A percentile compares a stretch with the other conserved stretches of the same genome.
Conservation (phyloP, 1,139 yeast species). For the Casaregolazyma suthepensis region DNA sequence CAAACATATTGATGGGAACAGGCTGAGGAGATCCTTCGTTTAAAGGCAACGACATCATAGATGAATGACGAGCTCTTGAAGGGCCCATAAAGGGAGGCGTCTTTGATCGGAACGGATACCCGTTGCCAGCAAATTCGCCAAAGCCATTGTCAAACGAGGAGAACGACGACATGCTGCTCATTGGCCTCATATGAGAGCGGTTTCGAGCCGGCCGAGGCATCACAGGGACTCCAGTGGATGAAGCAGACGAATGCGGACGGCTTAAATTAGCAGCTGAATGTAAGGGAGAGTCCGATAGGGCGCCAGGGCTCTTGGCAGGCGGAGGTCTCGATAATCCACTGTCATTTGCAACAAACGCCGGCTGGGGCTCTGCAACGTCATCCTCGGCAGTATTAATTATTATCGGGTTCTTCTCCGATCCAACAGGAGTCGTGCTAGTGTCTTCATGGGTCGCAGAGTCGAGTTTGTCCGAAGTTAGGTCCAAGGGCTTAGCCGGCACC, state of each 20-base stretch:
- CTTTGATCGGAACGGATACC: background rate
- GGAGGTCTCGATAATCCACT: background rate
- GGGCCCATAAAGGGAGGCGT: background rate
- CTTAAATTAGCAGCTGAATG: background rate
- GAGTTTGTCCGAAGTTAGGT: background rate
- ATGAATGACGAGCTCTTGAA: constrained; percentile 11
- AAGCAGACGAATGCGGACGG: background rate
- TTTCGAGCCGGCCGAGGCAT: background rate
- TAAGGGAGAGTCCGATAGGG: background rate
- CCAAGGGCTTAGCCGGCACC: background rate
- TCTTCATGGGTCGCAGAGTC: background rate
- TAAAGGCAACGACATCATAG: constrained; percentile 19
- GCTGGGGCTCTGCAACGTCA: background rate
- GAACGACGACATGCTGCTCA: constrained; percentile 11
- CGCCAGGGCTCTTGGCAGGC: constrained; percentile 2
- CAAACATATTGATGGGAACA: constrained; percentile 28
- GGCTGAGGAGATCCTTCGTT: constrained; percentile 22
- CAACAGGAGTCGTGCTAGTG: background rate
- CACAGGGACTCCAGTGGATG: background rate
- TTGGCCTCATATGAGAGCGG: constrained; percentile 6
- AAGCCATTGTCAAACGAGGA: constrained; percentile 6
- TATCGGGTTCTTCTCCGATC: background rate
- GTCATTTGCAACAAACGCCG: background rate
- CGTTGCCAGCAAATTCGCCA: background rate
- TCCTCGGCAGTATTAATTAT: background rate